A percentile compares a stretch with the other conserved stretches of the same genome.
Evolutionary conservation across 2,329 filamentous ascomycete genomes (phyloP).

Genomic region (Pseudogymnoascus sp.): DNA sequence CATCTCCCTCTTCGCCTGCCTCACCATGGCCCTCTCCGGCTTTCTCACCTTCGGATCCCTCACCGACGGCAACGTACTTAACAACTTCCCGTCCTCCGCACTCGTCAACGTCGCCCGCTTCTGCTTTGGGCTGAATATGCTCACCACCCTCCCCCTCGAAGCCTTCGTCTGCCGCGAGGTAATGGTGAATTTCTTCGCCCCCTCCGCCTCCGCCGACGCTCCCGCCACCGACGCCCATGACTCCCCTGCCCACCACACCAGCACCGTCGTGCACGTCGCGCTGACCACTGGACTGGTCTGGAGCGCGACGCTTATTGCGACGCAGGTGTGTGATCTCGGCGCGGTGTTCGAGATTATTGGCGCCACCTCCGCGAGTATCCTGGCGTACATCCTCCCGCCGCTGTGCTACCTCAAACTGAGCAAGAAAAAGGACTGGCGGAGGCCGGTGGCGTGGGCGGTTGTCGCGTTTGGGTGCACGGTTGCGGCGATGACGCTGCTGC

Average conservation of each 20-base stretch:
- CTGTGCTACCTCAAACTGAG: conserved; percentile 93
- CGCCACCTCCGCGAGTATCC: conserved; percentile 83
- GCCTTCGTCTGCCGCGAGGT: conserved; percentile 97
- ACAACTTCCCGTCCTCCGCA: conserved; percentile 84
- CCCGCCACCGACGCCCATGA: conserved; percentile 33
- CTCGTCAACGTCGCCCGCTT: conserved; percentile 93
- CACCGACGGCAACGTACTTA: conserved; percentile 91
- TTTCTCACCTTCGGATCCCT: conserved; percentile 90
- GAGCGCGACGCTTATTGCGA: conserved; percentile 64
- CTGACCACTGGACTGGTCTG: conserved; percentile 80
- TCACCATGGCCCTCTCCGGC: conserved; percentile 78
- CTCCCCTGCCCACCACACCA: conserved; percentile 57
- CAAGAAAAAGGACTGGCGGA: conserved; percentile 60
- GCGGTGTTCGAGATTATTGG: conserved; percentile 94
- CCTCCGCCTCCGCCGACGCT: conserved; percentile 19
- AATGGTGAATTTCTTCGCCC: conserved; percentile 77
- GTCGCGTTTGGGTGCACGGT: conserved; percentile 77
- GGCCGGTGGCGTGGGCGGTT: conserved; percentile 61
- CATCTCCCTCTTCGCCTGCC: conserved; percentile 85
- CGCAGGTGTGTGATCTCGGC: conserved; percentile 88
- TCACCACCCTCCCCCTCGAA: conserved; percentile 91
- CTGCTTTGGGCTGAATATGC: conserved; percentile 97
- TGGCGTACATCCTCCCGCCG: conserved; percentile 92
- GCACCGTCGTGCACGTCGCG: conserved; percentile 68
- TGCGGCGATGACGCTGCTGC: conserved; percentile 11